Evolutionary conservation across 1,139 yeast species (phyloP).

Genomic region (Pneumocystis jirovecii): DNA sequence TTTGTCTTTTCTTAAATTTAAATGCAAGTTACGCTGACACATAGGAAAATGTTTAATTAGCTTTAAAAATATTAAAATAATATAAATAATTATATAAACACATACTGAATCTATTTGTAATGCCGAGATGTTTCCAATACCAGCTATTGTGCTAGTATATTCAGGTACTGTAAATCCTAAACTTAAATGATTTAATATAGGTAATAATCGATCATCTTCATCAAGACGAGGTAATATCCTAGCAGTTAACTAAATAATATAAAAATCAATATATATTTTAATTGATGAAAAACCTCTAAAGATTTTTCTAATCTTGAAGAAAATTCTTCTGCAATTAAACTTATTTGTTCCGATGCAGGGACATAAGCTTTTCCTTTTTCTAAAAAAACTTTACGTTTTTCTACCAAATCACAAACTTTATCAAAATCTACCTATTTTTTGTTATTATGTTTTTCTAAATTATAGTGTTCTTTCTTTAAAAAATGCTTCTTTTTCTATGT

Average conservation of each 20-base stretch:
- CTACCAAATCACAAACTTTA: constrained; percentile 60
- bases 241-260: constrained; percentile 36
- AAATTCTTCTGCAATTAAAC: constrained; percentile 53
- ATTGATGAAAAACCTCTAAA: constrained; percentile 25
- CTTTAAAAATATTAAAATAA: background rate
- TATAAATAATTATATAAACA: background rate
- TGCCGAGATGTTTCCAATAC: constrained; percentile 42
- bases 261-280: background rate
- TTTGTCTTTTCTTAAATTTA: constrained; percentile 40
- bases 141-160: constrained; percentile 9
- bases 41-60: constrained; percentile 62
- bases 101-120: constrained; percentile 36
- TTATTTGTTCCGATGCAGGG: constrained; percentile 67
- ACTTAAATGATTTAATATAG: constrained; percentile 64
- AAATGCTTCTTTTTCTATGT: constrained; percentile 41
- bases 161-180: constrained; percentile 39
- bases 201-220: constrained; percentile 80
- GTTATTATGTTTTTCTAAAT: background rate
- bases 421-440: constrained; percentile 51
- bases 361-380: constrained; percentile 64
- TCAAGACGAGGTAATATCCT: constrained; percentile 71
- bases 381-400: constrained; percentile 52
- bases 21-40: constrained; percentile 60
- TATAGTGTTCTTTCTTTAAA: constrained; percentile 32
- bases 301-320: constrained; percentile 37